A percentile compares a stretch with the other conserved stretches of the same genome.
Evolutionary conservation across 805 yeast genomes (phyloP).

Genomic region (Sugiyamaella floridensis): DNA sequence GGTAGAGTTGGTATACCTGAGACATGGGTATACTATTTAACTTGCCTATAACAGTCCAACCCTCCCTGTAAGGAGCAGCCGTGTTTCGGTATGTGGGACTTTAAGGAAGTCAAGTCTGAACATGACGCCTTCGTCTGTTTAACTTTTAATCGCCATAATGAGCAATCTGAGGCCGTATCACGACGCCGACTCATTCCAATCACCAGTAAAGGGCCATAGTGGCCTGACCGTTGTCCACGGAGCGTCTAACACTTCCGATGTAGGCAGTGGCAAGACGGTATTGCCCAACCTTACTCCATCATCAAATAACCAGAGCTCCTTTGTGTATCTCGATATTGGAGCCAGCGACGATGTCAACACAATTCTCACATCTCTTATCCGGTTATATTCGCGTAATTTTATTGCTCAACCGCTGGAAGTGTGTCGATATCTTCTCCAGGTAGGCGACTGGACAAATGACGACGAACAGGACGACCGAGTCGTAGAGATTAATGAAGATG

Average conservation of each 20-base stretch:
- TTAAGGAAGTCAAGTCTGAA: too few relatives aligned
- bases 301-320: constrained; percentile 26
- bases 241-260: constrained; percentile 25
- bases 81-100: too few relatives aligned
- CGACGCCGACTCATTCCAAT: constrained; percentile 56
- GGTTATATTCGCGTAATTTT: constrained; percentile 61
- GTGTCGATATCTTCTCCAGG: constrained; percentile 68
- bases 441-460: constrained; percentile 43
- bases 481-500: constrained; percentile 14
- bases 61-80: too few relatives aligned
- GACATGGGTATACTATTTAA: too few relatives aligned
- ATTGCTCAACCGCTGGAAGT: constrained; percentile 87
- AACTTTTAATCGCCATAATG: background rate
- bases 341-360: constrained; percentile 47
- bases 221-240: constrained; percentile 14
- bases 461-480: constrained; percentile 4
- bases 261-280: constrained; percentile 13
- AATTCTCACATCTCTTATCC: constrained; percentile 53
- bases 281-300: background rate
- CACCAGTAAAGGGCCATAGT: constrained; percentile 33
- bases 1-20: too few relatives aligned
- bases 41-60: too few relatives aligned
- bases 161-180: constrained; percentile 58
- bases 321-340: constrained; percentile 45
- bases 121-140: too few relatives aligned